Evolutionary conservation across 2,329 filamentous ascomycete species (phyloP).

Genomic region (Balansia obtecta): DNA sequence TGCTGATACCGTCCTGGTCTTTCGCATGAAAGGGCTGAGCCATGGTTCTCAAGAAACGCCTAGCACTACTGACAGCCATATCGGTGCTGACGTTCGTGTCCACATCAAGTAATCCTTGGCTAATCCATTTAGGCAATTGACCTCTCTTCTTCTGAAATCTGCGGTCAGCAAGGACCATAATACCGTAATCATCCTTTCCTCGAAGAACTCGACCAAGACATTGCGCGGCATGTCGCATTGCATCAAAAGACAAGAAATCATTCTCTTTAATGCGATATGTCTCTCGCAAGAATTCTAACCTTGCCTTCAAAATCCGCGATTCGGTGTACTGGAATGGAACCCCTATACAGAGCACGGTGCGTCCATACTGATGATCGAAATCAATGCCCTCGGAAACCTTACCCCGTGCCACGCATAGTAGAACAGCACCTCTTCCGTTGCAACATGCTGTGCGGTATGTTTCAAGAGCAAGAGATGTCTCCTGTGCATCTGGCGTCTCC

Average conservation of each 20-base stretch:
- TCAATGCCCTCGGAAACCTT: constrained; percentile 98
- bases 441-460: constrained; percentile 96
- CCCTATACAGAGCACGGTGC: constrained; percentile 90
- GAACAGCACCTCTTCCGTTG: constrained; percentile 85
- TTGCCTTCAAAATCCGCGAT: constrained; percentile 88
- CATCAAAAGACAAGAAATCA: constrained; percentile 96
- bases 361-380: constrained; percentile 97
- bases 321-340: constrained; percentile 99
- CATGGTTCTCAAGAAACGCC: constrained; percentile 84
- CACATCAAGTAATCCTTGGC: constrained; percentile 70
- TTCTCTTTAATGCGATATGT: constrained; percentile 95
- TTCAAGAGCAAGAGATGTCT: constrained; percentile 88
- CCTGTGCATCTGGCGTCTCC: constrained; percentile 93
- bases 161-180: constrained; percentile 95
- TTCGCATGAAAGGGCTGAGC: constrained; percentile 74
- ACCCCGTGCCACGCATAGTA: constrained; percentile 89
- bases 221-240: constrained; percentile 97
- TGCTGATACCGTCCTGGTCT: constrained; percentile 86
- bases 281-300: constrained; percentile 90
- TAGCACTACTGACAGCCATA: constrained; percentile 81
- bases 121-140: constrained; percentile 96
- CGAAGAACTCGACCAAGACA: constrained; percentile 88
- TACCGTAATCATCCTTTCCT: constrained; percentile 98
- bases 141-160: constrained; percentile 83
- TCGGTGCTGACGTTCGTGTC: constrained; percentile 89